phyloP scores from a whole-genome alignment of 2,329 filamentous ascomycete species.

The Colletotrichum simmondsii region DNA sequence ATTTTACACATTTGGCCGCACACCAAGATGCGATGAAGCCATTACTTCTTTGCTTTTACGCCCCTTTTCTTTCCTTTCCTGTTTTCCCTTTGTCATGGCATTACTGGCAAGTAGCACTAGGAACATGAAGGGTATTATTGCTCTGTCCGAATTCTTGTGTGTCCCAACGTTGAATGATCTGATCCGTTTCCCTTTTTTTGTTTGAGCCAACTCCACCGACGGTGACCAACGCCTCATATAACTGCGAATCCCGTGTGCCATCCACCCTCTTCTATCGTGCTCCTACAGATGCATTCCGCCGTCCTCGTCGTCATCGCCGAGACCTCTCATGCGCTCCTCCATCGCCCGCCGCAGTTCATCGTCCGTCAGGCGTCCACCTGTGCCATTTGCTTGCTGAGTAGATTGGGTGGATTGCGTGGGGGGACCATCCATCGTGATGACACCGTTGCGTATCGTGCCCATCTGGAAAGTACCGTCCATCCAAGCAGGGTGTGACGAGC shows the following conservation, averaged over 20 bases:
- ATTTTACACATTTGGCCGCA: not conserved
- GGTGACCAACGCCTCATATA: not conserved
- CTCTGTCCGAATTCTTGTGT: constrained; percentile 8
- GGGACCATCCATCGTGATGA: constrained; percentile 55
- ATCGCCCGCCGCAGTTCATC: constrained; percentile 68
- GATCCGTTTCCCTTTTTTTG: not conserved
- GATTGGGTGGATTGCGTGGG: not conserved
- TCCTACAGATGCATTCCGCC: constrained; percentile 71
- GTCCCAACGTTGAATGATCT: not conserved
- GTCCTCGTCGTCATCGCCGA: constrained; percentile 57
- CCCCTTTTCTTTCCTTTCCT: not conserved
- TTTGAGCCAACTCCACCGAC: not conserved
- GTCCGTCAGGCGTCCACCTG: constrained; percentile 64
- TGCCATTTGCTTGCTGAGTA: constrained; percentile 12
- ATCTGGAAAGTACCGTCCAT: constrained; percentile 72
- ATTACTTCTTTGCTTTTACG: not conserved
- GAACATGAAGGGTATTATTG: constrained; percentile 23
- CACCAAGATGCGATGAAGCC: constrained; percentile 12
- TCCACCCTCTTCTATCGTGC: not conserved
- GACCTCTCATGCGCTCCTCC: constrained; percentile 62
- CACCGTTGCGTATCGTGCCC: constrained; percentile 64
- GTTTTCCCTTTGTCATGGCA: constrained; percentile 26
- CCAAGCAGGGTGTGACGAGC: constrained; percentile 59
- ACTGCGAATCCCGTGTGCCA: not conserved
- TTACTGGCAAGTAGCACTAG: constrained; percentile 33